phyloP scores from a whole-genome alignment of 371 early-diverging fungal genomes.

The Chytridium lagenaria region DNA sequence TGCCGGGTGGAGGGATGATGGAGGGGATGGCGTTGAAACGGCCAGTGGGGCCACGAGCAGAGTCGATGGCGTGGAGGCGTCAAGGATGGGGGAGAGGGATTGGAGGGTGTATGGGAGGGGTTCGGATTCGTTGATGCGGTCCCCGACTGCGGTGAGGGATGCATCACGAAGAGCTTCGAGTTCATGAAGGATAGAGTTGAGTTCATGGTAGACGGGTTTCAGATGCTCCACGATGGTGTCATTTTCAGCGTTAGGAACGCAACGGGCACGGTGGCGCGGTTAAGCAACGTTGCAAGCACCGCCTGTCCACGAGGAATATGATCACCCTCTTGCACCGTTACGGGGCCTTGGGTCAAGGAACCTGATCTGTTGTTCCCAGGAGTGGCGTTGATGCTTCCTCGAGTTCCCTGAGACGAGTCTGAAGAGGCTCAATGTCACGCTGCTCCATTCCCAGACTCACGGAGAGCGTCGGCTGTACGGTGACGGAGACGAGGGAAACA shows the following conservation, averaged over 20 bases:
- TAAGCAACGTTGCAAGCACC: slow-evolving; percentile 26
- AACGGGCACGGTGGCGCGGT: slow-evolving; percentile 26
- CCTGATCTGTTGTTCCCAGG: neutral
- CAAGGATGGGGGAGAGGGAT: slow-evolving; percentile 26
- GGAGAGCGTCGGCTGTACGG: slow-evolving; percentile 25
- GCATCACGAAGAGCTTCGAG: slow-evolving; percentile 16
- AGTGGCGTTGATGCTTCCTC: neutral
- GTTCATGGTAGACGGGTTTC: slow-evolving; percentile 26
- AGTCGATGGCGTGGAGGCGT: slow-evolving; percentile 34
- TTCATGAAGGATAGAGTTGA: slow-evolving; percentile 21
- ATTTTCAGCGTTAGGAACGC: slow-evolving; percentile 22
- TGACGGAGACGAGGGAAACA: slow-evolving; percentile 34
- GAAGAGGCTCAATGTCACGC: slow-evolving; percentile 29
- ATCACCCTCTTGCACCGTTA: slow-evolving; percentile 17
- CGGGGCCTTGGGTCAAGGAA: slow-evolving; percentile 11
- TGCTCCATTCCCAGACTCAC: slow-evolving; percentile 25
- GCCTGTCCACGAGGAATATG: slow-evolving; percentile 37
- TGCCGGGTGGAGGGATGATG: slow-evolving; percentile 10
- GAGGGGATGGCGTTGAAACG: slow-evolving; percentile 4
- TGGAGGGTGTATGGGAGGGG: slow-evolving; percentile 9
- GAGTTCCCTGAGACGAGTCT: slow-evolving; percentile 7
- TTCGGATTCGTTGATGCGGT: too few relatives aligned
- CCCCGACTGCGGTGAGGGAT: too few relatives aligned
- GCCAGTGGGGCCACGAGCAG: slow-evolving; percentile 23
- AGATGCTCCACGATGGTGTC: slow-evolving; percentile 31